These are phyloP conservation scores for Dimargaris xerosporica DNA, from an alignment of 192 early-diverging fungal species.

Conservation along the genomic window DNA sequence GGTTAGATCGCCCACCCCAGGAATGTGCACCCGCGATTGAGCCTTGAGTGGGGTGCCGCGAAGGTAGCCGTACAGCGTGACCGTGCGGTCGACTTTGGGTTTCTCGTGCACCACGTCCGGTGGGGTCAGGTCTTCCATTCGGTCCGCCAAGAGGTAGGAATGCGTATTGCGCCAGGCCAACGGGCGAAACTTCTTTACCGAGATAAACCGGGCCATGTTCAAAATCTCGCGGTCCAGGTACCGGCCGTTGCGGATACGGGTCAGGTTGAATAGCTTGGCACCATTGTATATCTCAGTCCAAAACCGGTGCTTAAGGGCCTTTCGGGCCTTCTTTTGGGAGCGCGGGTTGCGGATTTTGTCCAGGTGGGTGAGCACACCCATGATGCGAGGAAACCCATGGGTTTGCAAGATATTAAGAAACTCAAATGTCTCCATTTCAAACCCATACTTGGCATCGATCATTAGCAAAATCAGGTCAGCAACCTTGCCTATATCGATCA, in stretches of 20 bases:
- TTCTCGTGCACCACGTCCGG: constrained; percentile 64
- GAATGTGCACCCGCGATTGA: constrained; percentile 81
- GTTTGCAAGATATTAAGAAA: constrained; percentile 93
- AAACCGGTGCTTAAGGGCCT: constrained; percentile 93
- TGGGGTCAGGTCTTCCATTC: constrained; percentile 92
- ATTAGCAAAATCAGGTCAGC: constrained; percentile 89
- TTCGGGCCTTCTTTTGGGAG: constrained; percentile 73
- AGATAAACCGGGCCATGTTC: constrained; percentile 92
- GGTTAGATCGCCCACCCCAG: constrained; percentile 81
- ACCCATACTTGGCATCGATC: constrained; percentile 95
- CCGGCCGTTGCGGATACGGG: constrained; percentile 83
- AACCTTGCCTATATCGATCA: constrained; percentile 96
- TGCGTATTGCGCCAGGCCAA: constrained; percentile 93
- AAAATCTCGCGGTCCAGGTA: constrained; percentile 88
- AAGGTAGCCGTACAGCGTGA: constrained; percentile 90
- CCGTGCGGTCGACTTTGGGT: constrained; percentile 80
- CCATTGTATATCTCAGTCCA: constrained; percentile 99
- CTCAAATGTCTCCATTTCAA: constrained; percentile 99
- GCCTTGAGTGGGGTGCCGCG: constrained; percentile 89
- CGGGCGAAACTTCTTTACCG: constrained; percentile 97
- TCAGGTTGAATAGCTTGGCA: constrained; percentile 97
- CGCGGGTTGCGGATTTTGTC: constrained; percentile 95
- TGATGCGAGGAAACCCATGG: constrained; percentile 94
- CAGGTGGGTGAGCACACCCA: constrained; percentile 94
- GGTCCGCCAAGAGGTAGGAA: constrained; percentile 94